phyloP scores from a whole-genome alignment of 768 basidiomycete species.

The Psilocybe cyanescens region DNA sequence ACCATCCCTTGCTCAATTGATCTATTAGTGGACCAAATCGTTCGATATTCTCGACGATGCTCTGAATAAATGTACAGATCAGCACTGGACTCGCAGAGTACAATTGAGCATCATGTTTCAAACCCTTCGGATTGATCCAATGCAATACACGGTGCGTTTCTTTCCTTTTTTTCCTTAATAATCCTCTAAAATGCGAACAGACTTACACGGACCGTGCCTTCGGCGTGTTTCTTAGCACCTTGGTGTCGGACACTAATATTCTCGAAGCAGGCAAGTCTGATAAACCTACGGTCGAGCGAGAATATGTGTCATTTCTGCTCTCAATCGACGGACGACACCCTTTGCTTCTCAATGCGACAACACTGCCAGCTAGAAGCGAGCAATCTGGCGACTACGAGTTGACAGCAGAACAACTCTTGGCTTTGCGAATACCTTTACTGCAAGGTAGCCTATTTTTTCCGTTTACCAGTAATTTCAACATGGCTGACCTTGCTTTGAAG shows the following conservation, averaged over 20 bases:
- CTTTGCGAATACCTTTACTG: conserved; percentile 36
- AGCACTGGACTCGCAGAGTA: conserved; percentile 55
- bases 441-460: conserved; percentile 16
- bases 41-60: conserved; percentile 1
- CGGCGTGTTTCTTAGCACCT: conserved; percentile 52
- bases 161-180: neutral
- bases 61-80: conserved; percentile 6
- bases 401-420: conserved; percentile 30
- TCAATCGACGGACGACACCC: conserved; percentile 63
- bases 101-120: conserved; percentile 64
- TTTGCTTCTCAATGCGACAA: conserved; percentile 39
- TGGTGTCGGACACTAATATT: conserved; percentile 41
- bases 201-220: conserved; percentile 52
- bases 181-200: conserved; percentile 30
- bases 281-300: conserved; percentile 50
- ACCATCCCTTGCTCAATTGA: neutral
- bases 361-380: conserved; percentile 16
- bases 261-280: neutral
- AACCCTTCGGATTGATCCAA: conserved; percentile 58
- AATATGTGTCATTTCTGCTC: conserved; percentile 60
- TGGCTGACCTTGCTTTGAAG: conserved; percentile 30
- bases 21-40: conserved; percentile 9
- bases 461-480: neutral
- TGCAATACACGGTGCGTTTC: conserved; percentile 56
- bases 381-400: conserved; percentile 32